phyloP scores from a whole-genome alignment of 148 eudicot genomes.

The Nyssa sinensis region DNA sequence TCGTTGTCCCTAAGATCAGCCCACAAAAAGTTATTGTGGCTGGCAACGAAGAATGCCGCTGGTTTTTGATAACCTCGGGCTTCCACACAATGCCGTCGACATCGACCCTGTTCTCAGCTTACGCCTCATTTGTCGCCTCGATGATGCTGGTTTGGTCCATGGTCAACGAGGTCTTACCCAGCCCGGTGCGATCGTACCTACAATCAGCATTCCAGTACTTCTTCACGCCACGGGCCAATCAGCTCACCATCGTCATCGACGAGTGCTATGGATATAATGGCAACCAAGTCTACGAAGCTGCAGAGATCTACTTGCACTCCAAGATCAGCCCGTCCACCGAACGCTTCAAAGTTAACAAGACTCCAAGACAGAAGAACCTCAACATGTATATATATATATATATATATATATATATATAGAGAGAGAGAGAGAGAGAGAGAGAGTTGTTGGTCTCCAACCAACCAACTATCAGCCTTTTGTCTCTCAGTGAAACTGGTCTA shows the following conservation, averaged over 20 bases:
- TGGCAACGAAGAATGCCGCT: too few species aligned
- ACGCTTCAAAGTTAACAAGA: slow-evolving; percentile 45
- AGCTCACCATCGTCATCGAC: slow-evolving; percentile 42
- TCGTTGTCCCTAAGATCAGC: too few species aligned
- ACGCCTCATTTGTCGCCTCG: slow-evolving; percentile 46
- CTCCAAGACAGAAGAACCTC: slow-evolving; percentile 35
- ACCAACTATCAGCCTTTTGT: too few species aligned
- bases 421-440: too few species aligned
- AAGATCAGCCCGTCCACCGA: slow-evolving; percentile 35
- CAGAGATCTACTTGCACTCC: slow-evolving; percentile 45
- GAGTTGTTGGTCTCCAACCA: too few species aligned
- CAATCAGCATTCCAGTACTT: slow-evolving; percentile 14
- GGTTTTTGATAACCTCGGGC: too few species aligned
- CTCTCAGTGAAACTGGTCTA: too few species aligned
- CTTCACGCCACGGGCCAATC: slow-evolving; percentile 20
- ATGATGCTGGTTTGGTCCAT: slow-evolving; percentile 51
- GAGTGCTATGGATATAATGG: slow-evolving; percentile 34
- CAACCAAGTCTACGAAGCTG: slow-evolving; percentile 51
- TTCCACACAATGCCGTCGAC: too few species aligned
- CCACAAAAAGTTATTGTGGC: too few species aligned
- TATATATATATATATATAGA: too few species aligned
- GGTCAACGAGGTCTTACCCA: slow-evolving; percentile 40
- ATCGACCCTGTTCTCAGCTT: slow-evolving; percentile 46
- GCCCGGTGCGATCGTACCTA: slow-evolving; percentile 31
- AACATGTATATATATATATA: too few species aligned